phyloP scores from a whole-genome alignment of 2,329 filamentous ascomycete species.

The Botrytis hyacinthi region DNA sequence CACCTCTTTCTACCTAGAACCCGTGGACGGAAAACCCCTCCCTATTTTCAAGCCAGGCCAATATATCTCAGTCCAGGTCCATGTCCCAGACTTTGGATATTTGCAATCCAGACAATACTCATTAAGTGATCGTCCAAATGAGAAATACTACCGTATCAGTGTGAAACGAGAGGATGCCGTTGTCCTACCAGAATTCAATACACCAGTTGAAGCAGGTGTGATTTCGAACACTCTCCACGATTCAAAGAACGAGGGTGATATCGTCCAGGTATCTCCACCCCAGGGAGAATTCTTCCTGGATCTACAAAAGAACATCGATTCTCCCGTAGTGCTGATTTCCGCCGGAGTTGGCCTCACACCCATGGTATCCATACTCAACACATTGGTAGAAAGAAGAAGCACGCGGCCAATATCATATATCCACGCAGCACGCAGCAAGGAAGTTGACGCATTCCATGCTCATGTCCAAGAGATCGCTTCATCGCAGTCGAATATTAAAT shows the following conservation, averaged over 20 bases:
- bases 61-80: constrained; percentile 66
- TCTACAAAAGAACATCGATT: constrained; percentile 41
- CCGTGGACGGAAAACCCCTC: constrained; percentile 57
- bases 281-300: constrained; percentile 63
- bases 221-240: constrained; percentile 49
- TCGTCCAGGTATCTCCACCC: constrained; percentile 55
- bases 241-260: constrained; percentile 48
- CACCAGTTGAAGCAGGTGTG: background rate
- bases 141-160: constrained; percentile 67
- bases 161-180: constrained; percentile 60
- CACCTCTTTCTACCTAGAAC: constrained; percentile 68
- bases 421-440: constrained; percentile 55
- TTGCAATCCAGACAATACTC: constrained; percentile 74
- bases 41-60: constrained; percentile 67
- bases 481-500: background rate
- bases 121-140: constrained; percentile 56
- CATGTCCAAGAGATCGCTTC: constrained; percentile 42
- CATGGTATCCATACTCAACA: constrained; percentile 63
- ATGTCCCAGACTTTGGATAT: constrained; percentile 60
- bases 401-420: constrained; percentile 58
- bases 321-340: constrained; percentile 63
- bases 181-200: background rate
- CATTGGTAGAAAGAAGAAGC: constrained; percentile 41
- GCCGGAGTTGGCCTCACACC: constrained; percentile 69
- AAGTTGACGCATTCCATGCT: constrained; percentile 53